Evolutionary conservation across 306 rosid species (phyloP), one percentile per base, ranked within the genome.

Genomic region (Castanea sativa): DNA sequence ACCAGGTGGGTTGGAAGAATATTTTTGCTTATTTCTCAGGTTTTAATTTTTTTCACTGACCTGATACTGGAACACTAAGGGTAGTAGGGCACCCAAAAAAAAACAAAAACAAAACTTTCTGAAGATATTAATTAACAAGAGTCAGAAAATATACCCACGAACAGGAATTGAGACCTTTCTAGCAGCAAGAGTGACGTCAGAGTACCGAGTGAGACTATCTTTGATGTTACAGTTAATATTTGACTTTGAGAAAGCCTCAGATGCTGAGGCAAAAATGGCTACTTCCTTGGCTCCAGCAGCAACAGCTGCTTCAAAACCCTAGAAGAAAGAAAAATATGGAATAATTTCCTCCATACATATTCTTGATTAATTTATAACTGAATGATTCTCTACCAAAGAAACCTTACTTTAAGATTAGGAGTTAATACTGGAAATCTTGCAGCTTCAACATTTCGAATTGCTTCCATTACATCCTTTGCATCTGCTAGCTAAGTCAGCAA

Each of bases 271-370:
- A 85, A 94, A 92, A 71, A 94, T 89, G 67, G 97, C 97, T 41
- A 94, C 97, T 85, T 92, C 93, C 84, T 88, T 94, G 49, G 99
- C 97, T 80, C 99, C 97, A 79, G 99, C 91, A 76, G 90, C 87
- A 73, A 92, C 83, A 74, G 99, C 97, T 57, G 90, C 93, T 83
- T 91, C 99, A 85, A 94, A 92, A 72, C 97, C 99, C 99, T 94
- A 82, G 14, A 78, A 81, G 80, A 83, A 82, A 77, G 72, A 65
- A 2, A 60, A 41, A 59, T 55, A 73, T 60, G 77, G 76, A 72
- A 41, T 78, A 65, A 64, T 25, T 76, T 74, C 77, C 77, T 60
- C 71, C 69, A 70, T 68, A 69, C 73, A 79, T 30, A 69, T 55
- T 76, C 58, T 23, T 33, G 61, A 52, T 52, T 29, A 76, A 59